phyloP scores from a whole-genome alignment of 2,329 filamentous ascomycete species.

The Sclerotinia borealis region DNA sequence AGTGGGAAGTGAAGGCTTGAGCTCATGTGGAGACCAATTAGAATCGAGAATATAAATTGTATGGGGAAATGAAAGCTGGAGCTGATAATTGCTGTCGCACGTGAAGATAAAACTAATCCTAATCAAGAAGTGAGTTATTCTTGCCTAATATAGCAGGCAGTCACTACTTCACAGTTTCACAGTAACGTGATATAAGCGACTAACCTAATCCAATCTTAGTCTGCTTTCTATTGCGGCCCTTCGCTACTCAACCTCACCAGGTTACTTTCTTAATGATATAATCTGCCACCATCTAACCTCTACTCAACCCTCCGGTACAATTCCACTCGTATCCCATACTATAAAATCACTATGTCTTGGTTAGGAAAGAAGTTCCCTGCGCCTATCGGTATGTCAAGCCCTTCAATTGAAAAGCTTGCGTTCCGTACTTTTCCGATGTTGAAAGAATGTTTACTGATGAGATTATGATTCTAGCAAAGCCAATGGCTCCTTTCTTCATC shows the following conservation, averaged over 20 bases:
- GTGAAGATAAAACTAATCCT: neutral
- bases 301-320: constrained; percentile 30
- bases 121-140: neutral
- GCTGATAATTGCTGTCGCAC: neutral
- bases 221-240: neutral
- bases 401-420: constrained; percentile 12
- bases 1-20: neutral
- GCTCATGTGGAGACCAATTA: constrained; percentile 3
- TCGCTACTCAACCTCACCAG: neutral
- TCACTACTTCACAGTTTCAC: rapidly evolving
- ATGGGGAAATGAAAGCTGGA: neutral
- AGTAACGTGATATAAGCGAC: neutral
- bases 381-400: constrained; percentile 64
- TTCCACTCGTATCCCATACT: constrained; percentile 30
- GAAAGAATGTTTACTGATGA: constrained; percentile 1
- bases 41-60: neutral
- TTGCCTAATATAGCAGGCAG: neutral
- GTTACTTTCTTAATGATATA: neutral
- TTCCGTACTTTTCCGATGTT: constrained; percentile 9
- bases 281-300: constrained; percentile 14
- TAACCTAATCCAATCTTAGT: constrained; percentile 5
- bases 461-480: constrained; percentile 59
- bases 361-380: constrained; percentile 80
- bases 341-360: constrained; percentile 61
- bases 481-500: constrained; percentile 88